Evolutionary conservation across 164 flowering plant genomes (phyloP), one percentile per base, ranked within the genome.

Genomic region (Taxillus chinensis): DNA sequence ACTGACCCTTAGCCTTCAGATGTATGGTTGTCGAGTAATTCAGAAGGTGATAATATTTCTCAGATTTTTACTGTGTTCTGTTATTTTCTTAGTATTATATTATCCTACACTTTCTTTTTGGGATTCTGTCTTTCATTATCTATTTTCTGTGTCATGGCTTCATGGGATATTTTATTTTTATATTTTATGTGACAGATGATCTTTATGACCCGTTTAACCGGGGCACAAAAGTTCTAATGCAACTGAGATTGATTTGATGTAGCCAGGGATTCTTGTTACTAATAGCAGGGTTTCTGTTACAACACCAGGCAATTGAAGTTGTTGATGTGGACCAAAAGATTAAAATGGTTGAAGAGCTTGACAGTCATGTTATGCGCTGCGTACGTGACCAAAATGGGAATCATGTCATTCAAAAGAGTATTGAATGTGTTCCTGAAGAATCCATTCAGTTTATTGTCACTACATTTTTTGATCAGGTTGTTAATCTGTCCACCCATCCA

Each of bases 341-440:
- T 27, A 75, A 80, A 68, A 90, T 93, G 96, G 96, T 89, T 62
- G 74, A 73, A 67, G 96, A 93, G 79, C 93, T 93, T 71, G 95
- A 93, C 69, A 93, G 96, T 64, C 83, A 89, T 68, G 69, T 93
- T 43, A 87, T 87, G 92, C 85, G 96, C 4, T 93, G 99, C 72
- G 97, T 93, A 6, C 90, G 95, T 64, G 99, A 93, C 72, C 99
- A 93, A 71, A 93, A 93, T 76, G 99, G 99, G 59, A 93, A 93
- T 71, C 99, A 93, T 78, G 99, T 93, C 64, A 82, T 93, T 43
- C 99, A 93, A 74, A 93, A 93, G 83, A 90, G 97, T 66, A 93
- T 90, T 60, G 97, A 93, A 68, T 90, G 99, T 75, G 84, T 90
- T 27, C 99, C 99, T 27, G 95, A 90, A 77, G 92, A 86, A 40